These are phyloP conservation scores for Fusarium mangiferae DNA, from an alignment of 2,329 filamentous ascomycete genomes.

Conservation along the genomic window DNA sequence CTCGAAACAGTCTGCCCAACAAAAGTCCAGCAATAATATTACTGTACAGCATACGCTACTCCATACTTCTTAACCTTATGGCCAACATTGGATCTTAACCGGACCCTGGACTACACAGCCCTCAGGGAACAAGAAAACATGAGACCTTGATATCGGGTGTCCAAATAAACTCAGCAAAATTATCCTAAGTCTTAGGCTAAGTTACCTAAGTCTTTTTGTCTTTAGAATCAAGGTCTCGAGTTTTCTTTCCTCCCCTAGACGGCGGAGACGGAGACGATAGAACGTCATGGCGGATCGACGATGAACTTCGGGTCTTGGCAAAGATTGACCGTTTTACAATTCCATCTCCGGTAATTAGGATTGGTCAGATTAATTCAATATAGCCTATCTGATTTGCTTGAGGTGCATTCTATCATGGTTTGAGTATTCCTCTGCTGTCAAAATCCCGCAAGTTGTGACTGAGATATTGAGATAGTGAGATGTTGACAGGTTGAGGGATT, in stretches of 20 bases:
- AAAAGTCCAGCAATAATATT: constrained; percentile 21
- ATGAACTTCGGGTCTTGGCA: constrained; percentile 35
- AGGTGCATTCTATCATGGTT: not conserved
- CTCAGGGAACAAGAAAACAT: too few relatives aligned
- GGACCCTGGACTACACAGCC: constrained; percentile 25
- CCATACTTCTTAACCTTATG: constrained; percentile 27
- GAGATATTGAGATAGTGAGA: not conserved
- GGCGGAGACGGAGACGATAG: constrained; percentile 17
- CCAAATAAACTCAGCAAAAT: too few relatives aligned
- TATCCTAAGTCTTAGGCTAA: too few relatives aligned
- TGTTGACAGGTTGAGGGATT: not conserved
- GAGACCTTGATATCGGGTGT: too few relatives aligned
- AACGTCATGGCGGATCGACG: constrained; percentile 38
- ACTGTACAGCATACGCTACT: constrained; percentile 23
- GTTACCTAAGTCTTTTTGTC: too few relatives aligned
- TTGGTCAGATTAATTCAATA: constrained; percentile 14
- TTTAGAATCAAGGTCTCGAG: too few relatives aligned
- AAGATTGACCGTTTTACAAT: constrained; percentile 8
- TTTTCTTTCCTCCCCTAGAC: not conserved
- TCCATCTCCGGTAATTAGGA: constrained; percentile 8
- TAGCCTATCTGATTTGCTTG: not conserved
- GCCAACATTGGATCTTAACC: constrained; percentile 26
- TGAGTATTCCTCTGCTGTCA: constrained; percentile 5
- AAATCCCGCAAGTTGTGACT: constrained; percentile 29
- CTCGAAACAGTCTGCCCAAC: constrained; percentile 24